These are phyloP conservation scores for Mortierella polycephala DNA, from an alignment of 371 early-diverging fungal species.

Conservation along the genomic window DNA sequence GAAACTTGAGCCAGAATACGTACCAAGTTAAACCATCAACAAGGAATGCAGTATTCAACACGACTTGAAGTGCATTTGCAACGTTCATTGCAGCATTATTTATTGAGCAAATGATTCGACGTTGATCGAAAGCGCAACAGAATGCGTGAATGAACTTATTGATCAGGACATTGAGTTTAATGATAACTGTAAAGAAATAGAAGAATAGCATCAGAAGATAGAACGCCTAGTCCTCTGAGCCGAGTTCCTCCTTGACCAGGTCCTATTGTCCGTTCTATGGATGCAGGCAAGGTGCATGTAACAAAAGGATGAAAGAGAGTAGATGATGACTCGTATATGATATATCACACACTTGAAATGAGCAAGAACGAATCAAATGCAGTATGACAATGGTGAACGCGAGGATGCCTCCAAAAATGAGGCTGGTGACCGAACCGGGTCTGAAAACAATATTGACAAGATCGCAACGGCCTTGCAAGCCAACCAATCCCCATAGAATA, in stretches of 20 bases:
- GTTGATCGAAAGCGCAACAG: no score
- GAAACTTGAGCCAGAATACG: slow-evolving; percentile 7
- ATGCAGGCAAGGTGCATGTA: no score
- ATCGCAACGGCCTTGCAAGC: slow-evolving; percentile 20
- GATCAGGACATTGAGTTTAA: slow-evolving; percentile 30
- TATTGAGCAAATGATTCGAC: background rate
- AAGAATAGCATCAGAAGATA: slow-evolving; percentile 14
- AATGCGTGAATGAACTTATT: slow-evolving; percentile 1
- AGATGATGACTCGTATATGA: no score
- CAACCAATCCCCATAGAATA: background rate
- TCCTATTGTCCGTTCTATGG: slow-evolving; percentile 20
- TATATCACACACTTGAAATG: background rate
- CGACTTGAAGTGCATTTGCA: background rate
- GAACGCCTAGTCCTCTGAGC: slow-evolving; percentile 4
- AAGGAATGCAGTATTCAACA: slow-evolving; percentile 11
- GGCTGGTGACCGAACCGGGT: slow-evolving; percentile 16
- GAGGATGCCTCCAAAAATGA: slow-evolving; percentile 20
- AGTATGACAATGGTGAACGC: slow-evolving; percentile 25
- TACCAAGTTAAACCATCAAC: slow-evolving; percentile 10
- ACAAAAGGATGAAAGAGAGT: no score
- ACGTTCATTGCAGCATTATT: no score
- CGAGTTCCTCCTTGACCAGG: slow-evolving; percentile 7
- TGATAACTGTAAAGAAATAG: slow-evolving; percentile 20
- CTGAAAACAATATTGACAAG: slow-evolving; percentile 11
- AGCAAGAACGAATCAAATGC: slow-evolving; percentile 20